Conservation (phyloP, 148 eudicot genomes). For the Selenicereus undatus region DNA sequence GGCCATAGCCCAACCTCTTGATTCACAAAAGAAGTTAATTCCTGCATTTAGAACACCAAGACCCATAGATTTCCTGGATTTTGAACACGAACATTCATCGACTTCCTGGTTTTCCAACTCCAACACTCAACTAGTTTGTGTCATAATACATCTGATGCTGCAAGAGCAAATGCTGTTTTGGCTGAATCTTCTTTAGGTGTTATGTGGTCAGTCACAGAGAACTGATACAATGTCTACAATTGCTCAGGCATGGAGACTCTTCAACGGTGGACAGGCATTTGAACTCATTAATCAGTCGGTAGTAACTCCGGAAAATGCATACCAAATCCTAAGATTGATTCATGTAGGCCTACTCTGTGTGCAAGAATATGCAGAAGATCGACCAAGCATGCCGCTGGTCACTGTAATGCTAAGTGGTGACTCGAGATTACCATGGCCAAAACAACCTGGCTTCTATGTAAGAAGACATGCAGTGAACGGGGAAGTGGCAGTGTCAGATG, state of each 20-base stretch:
- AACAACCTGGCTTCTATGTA: conserved; percentile 6
- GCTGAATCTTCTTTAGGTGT: too few species aligned
- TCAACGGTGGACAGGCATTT: neutral
- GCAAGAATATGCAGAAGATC: conserved; percentile 7
- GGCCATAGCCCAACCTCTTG: too few species aligned
- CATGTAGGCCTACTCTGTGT: conserved; percentile 23
- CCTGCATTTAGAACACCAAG: too few species aligned
- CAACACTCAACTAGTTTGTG: too few species aligned
- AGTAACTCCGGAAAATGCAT: neutral
- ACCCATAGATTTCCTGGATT: too few species aligned
- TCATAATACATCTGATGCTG: too few species aligned
- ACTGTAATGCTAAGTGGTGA: conserved; percentile 18
- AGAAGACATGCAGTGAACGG: neutral
- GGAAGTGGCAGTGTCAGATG: neutral
- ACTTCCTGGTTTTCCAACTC: too few species aligned
- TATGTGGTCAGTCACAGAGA: too few species aligned
- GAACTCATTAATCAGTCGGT: conserved; percentile 15
- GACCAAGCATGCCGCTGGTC: conserved; percentile 23
- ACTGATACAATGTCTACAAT: too few species aligned
- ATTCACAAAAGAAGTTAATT: too few species aligned
- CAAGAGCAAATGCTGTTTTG: too few species aligned
- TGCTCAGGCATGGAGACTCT: conserved; percentile 22
- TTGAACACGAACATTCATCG: too few species aligned
- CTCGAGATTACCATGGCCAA: conserved; percentile 17
- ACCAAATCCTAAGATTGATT: conserved; percentile 6